A percentile compares a stretch with the other conserved stretches of the same genome.
Evolutionary conservation across 768 basidiomycete species (phyloP).

Genomic region (Rhizopogon rudus): DNA sequence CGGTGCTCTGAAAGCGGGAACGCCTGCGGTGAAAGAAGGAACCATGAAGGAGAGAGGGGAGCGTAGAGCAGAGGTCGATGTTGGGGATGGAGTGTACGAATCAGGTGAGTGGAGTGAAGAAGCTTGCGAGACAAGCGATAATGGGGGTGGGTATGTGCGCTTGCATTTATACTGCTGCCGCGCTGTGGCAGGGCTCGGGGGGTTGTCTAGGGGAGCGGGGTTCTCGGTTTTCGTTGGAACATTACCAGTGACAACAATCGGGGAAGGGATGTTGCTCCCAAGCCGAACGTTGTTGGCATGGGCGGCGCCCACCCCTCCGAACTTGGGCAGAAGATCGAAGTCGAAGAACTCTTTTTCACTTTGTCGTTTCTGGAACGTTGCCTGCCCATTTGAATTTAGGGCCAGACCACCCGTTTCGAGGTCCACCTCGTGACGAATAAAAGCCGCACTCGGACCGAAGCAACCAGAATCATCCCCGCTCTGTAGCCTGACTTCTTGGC

Average conservation of each 20-base stretch:
- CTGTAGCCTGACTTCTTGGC: not conserved
- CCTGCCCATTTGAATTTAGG: not conserved
- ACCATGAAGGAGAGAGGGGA: slow-evolving; percentile 7
- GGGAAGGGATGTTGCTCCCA: not conserved
- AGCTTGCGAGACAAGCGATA: not conserved
- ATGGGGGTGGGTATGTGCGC: slow-evolving; percentile 1
- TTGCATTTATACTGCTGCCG: slow-evolving; percentile 27
- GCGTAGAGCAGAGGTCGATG: slow-evolving; percentile 3
- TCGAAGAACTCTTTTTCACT: slow-evolving; percentile 16
- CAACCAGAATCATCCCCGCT: not conserved
- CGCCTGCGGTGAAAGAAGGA: slow-evolving; percentile 32
- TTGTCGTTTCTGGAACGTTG: slow-evolving; percentile 9
- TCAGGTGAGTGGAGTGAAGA: not conserved
- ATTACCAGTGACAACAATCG: not conserved
- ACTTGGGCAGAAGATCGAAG: slow-evolving; percentile 21
- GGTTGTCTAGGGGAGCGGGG: not conserved
- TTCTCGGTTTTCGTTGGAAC: not conserved
- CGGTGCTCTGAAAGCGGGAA: slow-evolving; percentile 69
- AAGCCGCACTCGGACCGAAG: slow-evolving; percentile 25
- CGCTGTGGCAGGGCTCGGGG: slow-evolving; percentile 9
- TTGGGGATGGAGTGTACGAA: not conserved
- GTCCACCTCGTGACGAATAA: slow-evolving; percentile 17
- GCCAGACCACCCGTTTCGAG: slow-evolving; percentile 3
- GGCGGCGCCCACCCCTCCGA: not conserved
- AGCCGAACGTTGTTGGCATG: not conserved